Evolutionary conservation across 441 rosid genomes (phyloP), one percentile per base, ranked within the genome.

Genomic region (Eutrema salsugineum): DNA sequence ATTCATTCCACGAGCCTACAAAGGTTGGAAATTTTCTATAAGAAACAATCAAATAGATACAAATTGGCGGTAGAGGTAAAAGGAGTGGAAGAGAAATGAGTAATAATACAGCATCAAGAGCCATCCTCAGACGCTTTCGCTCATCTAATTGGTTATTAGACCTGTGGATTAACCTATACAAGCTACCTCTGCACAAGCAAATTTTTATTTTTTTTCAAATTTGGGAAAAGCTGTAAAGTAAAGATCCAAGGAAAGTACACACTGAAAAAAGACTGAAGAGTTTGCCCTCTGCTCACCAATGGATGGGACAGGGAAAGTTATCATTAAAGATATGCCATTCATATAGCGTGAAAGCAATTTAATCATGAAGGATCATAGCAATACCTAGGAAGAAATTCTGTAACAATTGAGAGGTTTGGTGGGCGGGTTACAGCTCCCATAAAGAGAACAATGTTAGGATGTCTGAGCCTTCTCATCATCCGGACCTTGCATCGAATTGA

Each of bases 1-100:
- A 83, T 92, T 92, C 96, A 90, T 90, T 76, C 98, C 98, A 74
- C 98, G 90, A 60, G 98, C 98, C 98, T 91, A 82, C 65, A 56
- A 76, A 72, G 76, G 24, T 73, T 80, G 61, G 75, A 68, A 64
- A 12, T 64, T 20, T 22, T 59, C 63, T 38, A 67, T 68, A 58
- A 61, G 54, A 63, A 60, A 71, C 62, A 51, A 66, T 44, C 60
- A 53, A 68, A 22, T 67, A 38, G 68, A 36, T 8, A 59, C 66
- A 58, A 64, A 14, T 20, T 19, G 55, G 19, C 4, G 6, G 4
- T 30, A 55, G 15, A 78, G 77, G 62, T 19, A 81, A 48, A 10
- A 46, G 20, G 70, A 30, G 40, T 51, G 43, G 14, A 75, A 63
- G 30, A 22, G 35, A 63, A 59, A 58, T 48, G 57, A 12, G 46